Conservation (phyloP, 805 yeast genomes). For the Yarrowia sp. region DNA sequence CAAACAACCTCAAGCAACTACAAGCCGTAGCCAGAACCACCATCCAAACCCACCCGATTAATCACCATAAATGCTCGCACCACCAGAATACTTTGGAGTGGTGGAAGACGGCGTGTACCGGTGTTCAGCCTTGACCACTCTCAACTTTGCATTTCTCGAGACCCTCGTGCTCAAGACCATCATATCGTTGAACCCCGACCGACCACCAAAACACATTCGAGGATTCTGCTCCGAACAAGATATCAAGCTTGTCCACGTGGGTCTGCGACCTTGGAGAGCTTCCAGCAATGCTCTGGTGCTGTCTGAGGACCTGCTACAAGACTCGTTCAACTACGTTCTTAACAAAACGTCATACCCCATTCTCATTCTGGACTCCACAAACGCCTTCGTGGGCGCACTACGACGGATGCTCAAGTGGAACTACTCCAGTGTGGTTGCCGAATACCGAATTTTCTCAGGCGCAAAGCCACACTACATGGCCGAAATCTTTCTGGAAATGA, state of each 20-base stretch:
- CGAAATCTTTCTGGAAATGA: constrained; percentile 75
- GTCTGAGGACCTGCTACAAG: constrained; percentile 59
- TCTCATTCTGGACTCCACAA: constrained; percentile 73
- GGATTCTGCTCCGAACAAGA: constrained; percentile 53
- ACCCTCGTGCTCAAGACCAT: constrained; percentile 68
- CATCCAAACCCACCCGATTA: background rate
- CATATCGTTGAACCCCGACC: constrained; percentile 76
- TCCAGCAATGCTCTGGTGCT: constrained; percentile 68
- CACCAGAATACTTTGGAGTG: constrained; percentile 88
- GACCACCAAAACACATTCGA: constrained; percentile 69
- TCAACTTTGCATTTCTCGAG: constrained; percentile 71
- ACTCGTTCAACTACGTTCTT: constrained; percentile 62
- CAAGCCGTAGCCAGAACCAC: background rate
- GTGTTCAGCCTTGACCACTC: constrained; percentile 72
- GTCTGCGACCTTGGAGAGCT: constrained; percentile 42
- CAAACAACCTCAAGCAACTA: too few species aligned
- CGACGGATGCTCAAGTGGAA: constrained; percentile 87
- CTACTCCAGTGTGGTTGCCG: constrained; percentile 76
- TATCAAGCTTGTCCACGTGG: constrained; percentile 38
- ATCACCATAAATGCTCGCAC: constrained; percentile 60
- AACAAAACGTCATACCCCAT: constrained; percentile 62
- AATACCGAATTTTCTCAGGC: constrained; percentile 74
- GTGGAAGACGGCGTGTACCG: constrained; percentile 86
- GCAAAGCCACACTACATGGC: constrained; percentile 71
- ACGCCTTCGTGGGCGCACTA: constrained; percentile 73